Evolutionary conservation across 2,329 filamentous ascomycete genomes (phyloP).

Genomic region (Chalaropsis ovoidea): DNA sequence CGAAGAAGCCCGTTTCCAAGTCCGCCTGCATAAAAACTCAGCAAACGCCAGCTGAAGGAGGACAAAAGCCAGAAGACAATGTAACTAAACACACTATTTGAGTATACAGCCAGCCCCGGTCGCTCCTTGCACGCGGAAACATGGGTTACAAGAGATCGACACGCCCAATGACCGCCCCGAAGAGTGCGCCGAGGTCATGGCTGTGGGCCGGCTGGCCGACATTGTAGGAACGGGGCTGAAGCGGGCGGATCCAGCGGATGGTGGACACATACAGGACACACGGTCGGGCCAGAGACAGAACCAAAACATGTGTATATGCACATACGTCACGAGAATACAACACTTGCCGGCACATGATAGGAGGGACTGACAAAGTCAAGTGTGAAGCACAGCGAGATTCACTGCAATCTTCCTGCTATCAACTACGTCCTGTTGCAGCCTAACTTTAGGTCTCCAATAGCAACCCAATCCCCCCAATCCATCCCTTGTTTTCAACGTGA

Average conservation of each 20-base stretch:
- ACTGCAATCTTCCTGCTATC: too few species aligned
- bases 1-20: neutral
- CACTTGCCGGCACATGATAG: neutral
- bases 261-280: neutral
- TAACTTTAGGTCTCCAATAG: too few species aligned
- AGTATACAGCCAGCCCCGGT: neutral
- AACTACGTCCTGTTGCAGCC: too few species aligned
- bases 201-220: neutral
- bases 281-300: neutral
- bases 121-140: neutral
- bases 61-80: neutral
- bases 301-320: neutral
- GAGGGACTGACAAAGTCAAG: too few species aligned
- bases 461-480: too few species aligned
- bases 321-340: neutral
- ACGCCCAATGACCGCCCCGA: neutral
- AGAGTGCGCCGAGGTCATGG: neutral
- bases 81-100: neutral
- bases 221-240: constrained; percentile 1
- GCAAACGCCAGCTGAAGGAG: neutral
- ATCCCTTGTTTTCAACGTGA: too few species aligned
- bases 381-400: too few species aligned
- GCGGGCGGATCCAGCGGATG: neutral
- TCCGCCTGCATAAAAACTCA: neutral
- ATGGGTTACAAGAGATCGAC: neutral